These are phyloP conservation scores for Cyclaneusma minus DNA, from an alignment of 2,329 filamentous ascomycete genomes.

Conservation along the genomic window DNA sequence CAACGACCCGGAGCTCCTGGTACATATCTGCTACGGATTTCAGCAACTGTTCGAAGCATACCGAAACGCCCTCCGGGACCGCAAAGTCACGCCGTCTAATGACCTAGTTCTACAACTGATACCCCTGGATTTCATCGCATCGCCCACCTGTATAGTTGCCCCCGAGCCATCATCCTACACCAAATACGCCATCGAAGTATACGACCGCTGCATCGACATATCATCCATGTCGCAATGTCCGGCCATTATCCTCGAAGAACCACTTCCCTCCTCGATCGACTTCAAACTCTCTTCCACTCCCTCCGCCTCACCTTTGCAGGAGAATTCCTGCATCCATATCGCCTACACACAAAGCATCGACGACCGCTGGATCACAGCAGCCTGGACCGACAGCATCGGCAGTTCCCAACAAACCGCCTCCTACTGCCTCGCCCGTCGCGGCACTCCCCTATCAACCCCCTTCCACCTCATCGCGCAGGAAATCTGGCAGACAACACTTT, in stretches of 20 bases:
- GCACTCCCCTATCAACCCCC: conserved; percentile 30
- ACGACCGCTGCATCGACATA: conserved; percentile 55
- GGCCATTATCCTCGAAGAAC: conserved; percentile 56
- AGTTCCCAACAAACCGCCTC: conserved; percentile 57
- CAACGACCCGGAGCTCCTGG: conserved; percentile 40
- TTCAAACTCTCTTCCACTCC: conserved; percentile 57
- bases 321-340: conserved; percentile 68
- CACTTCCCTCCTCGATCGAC: conserved; percentile 54
- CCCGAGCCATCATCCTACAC: conserved; percentile 42
- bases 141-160: conserved; percentile 44
- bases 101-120: conserved; percentile 69
- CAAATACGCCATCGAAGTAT: conserved; percentile 56
- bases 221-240: conserved; percentile 45
- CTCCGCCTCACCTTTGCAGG: conserved; percentile 57
- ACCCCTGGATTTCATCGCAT: conserved; percentile 51
- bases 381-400: conserved; percentile 69
- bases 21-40: conserved; percentile 60
- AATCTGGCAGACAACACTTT: conserved; percentile 64
- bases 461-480: conserved; percentile 55
- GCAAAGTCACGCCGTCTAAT: conserved; percentile 30
- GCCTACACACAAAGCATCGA: conserved; percentile 65
- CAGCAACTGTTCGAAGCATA: conserved; percentile 56
- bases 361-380: conserved; percentile 61
- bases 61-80: conserved; percentile 31
- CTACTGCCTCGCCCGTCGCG: conserved; percentile 52